These are phyloP conservation scores for Tylopilus sp. DNA, from an alignment of 768 basidiomycete species.

Conservation along the genomic window DNA sequence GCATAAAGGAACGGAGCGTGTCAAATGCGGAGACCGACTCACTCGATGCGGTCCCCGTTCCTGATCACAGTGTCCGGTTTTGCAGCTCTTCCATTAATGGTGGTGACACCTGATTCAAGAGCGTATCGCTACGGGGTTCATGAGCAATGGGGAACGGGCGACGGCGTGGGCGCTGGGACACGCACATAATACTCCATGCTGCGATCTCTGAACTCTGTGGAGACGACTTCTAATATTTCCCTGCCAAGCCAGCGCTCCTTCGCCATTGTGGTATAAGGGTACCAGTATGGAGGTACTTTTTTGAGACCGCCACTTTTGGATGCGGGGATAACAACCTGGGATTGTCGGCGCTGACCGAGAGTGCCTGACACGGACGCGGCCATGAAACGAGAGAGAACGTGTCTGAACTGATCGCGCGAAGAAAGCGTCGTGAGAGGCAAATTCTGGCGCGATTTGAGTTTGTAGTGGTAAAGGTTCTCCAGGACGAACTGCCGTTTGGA, in stretches of 20 bases:
- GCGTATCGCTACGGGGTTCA: slow-evolving; percentile 49
- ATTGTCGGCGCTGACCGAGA: slow-evolving; percentile 23
- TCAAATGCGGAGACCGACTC: slow-evolving; percentile 28
- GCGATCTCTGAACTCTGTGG: slow-evolving; percentile 90
- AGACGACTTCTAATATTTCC: slow-evolving; percentile 86
- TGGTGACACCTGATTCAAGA: slow-evolving; percentile 92
- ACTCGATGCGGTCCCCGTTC: slow-evolving; percentile 92
- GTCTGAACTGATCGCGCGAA: slow-evolving; percentile 52
- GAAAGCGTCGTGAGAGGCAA: slow-evolving; percentile 47
- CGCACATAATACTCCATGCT: slow-evolving; percentile 95
- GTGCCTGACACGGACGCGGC: slow-evolving; percentile 44
- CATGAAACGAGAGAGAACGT: slow-evolving; percentile 52
- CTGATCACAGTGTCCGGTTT: slow-evolving; percentile 71
- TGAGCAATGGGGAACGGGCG: background rate
- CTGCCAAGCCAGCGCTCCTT: slow-evolving; percentile 88
- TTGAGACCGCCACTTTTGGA: slow-evolving; percentile 49
- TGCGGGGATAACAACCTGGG: slow-evolving; percentile 18
- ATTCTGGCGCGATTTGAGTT: slow-evolving; percentile 27
- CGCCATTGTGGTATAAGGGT: slow-evolving; percentile 89
- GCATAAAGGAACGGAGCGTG: background rate
- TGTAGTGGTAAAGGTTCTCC: slow-evolving; percentile 27
- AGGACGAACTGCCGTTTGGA: slow-evolving; percentile 29
- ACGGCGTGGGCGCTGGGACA: slow-evolving; percentile 14
- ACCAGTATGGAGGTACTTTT: slow-evolving; percentile 88
- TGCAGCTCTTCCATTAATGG: slow-evolving; percentile 88